Evolutionary conservation across 345 rosid species (phyloP), one percentile per base, ranked within the genome.

Genomic region (Atalantia buxifolia): DNA sequence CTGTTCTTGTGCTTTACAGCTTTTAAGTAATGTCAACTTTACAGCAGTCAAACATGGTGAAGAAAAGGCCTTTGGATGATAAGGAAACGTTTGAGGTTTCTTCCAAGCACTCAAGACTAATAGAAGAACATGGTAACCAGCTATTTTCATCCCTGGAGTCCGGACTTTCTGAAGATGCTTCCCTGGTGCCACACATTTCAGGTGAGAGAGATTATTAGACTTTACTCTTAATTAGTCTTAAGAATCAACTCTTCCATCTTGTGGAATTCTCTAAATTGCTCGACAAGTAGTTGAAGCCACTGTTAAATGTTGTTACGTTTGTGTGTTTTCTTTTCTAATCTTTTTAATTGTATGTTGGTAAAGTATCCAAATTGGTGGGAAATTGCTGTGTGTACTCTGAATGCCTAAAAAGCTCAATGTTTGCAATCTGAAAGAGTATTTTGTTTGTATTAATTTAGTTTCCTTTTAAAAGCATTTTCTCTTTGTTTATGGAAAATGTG

Each of bases 1-100:
- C 8, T 2, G 30, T 64, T 60, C 31, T 27, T 35, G 36, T 76
- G 14, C n/a, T 78, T 42, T 48, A 6, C 24, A 56, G 28, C 18
- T 48, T 33, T 53, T 21, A 75, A 60, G n/a, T 7, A 18, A 24
- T 33, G 24, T 72, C 66, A 12, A 22, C 10, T 24, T 22, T 77
- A 50, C 27, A 74, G 71, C 81, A 77, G 86, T 75, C 35, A 80
- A 76, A 50, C 36, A 90, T 88, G 92, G 84, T 82, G 59, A 74
- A 84, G 55, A 90, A 90, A 72, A 81, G 93, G 38, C 86, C 83
- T 69, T 88, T 86, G 77, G 76, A 76, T 22, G 77, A 83, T 59
- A 86, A 87, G 74, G 88, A 83, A 59, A 50, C 71, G 2, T 79
- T 74, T 42, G 82, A 82, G 64, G 73, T 79, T 64, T 66, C 87